These are phyloP conservation scores for Cladobotryum protrusum DNA, from an alignment of 2,329 filamentous ascomycete genomes.

Conservation along the genomic window DNA sequence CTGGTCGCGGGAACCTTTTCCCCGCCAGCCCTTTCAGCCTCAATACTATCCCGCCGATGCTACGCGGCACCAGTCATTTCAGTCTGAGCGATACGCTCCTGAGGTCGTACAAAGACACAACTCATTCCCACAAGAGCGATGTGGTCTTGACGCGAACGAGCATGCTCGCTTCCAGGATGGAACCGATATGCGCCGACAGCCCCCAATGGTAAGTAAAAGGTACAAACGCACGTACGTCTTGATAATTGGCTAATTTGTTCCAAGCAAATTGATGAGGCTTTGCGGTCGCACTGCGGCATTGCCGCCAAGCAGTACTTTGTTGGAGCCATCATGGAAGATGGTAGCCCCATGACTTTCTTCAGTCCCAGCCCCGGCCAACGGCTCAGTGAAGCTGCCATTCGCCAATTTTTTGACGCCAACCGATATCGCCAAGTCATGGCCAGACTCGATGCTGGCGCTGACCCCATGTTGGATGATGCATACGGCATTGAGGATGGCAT, in stretches of 20 bases:
- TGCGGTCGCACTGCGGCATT: conserved; percentile 48
- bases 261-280: conserved; percentile 45
- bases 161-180: conserved; percentile 30
- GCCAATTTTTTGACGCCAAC: conserved; percentile 41
- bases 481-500: conserved; percentile 21
- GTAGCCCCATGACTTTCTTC: conserved; percentile 39
- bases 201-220: conserved; percentile 32
- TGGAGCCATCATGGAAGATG: conserved; percentile 43
- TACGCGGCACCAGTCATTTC: conserved; percentile 26
- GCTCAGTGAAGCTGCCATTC: conserved; percentile 32
- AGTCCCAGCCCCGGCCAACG: conserved; percentile 39
- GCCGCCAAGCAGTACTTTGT: conserved; percentile 47
- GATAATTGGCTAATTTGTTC: not conserved
- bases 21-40: conserved; percentile 25
- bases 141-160: conserved; percentile 22
- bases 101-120: conserved; percentile 25
- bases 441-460: conserved; percentile 30
- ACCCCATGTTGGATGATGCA: conserved; percentile 28
- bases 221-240: not conserved
- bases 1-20: conserved; percentile 33
- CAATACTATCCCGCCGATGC: conserved; percentile 16
- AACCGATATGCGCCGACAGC: conserved; percentile 30
- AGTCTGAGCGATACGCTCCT: conserved; percentile 23
- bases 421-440: conserved; percentile 35
- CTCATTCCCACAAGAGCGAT: conserved; percentile 25